Conservation (phyloP, 108 stramenopile species). For the Cyclotella cryptica region DNA sequence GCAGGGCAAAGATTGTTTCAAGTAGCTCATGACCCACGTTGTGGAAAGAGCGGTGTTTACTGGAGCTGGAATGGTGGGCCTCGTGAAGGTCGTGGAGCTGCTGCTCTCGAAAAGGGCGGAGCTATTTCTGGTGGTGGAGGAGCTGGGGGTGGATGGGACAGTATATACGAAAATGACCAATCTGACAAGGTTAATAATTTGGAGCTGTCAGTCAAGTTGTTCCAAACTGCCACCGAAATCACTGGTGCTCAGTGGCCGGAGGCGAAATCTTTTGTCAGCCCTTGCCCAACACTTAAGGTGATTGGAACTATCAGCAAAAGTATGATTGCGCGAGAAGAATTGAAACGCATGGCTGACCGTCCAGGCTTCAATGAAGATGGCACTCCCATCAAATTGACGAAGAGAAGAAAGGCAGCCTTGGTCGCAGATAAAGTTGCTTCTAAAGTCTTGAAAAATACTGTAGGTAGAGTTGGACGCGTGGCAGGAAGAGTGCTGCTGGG, state of each 20-base stretch:
- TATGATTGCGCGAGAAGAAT: constrained; percentile 84
- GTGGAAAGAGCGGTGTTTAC: constrained; percentile 79
- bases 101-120: constrained; percentile 87
- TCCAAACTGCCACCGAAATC: constrained; percentile 72
- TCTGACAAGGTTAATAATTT: constrained; percentile 84
- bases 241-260: constrained; percentile 89
- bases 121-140: constrained; percentile 88
- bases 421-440: constrained; percentile 73
- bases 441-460: constrained; percentile 70
- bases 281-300: constrained; percentile 91
- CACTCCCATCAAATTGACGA: constrained; percentile 56
- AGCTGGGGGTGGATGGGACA: constrained; percentile 85
- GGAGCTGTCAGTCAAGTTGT: constrained; percentile 72
- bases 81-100: constrained; percentile 87
- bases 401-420: constrained; percentile 61
- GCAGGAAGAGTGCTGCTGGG: constrained; percentile 71
- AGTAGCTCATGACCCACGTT: constrained; percentile 85
- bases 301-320: constrained; percentile 78
- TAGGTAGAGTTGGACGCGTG: constrained; percentile 71
- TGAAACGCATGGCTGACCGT: constrained; percentile 84
- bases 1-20: constrained; percentile 90
- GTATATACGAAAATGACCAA: constrained; percentile 92
- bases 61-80: constrained; percentile 82
- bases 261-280: constrained; percentile 71
- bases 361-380: constrained; percentile 77